Conservation (phyloP, 345 rosid species). For the Eutrema heterophyllum region DNA sequence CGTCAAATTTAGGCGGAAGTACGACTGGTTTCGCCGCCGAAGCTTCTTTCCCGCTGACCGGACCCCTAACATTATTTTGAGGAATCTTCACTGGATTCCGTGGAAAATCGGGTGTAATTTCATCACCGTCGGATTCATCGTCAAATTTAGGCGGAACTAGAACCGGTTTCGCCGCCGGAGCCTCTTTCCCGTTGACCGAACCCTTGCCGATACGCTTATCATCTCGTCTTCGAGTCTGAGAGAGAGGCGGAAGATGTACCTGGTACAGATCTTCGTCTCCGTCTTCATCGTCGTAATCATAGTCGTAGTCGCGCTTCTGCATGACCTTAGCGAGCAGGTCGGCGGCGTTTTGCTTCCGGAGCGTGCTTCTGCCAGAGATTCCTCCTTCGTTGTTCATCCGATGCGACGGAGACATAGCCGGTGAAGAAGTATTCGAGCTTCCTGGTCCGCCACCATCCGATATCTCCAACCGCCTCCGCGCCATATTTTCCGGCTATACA, state of each 20-base stretch:
- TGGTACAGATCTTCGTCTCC: constrained; percentile 59
- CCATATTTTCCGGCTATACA: constrained; percentile 37
- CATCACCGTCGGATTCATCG: not conserved
- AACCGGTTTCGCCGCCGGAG: constrained; percentile 41
- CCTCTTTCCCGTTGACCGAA: constrained; percentile 42
- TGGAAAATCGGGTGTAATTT: not conserved
- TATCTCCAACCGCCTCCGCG: constrained; percentile 62
- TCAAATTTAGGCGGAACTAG: not conserved
- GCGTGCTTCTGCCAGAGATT: constrained; percentile 49
- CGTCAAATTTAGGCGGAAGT: constrained; percentile 4
- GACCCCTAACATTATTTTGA: not conserved
- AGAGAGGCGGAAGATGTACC: constrained; percentile 31
- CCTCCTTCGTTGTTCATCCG: constrained; percentile 40
- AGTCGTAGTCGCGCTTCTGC: constrained; percentile 67
- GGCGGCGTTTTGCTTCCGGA: constrained; percentile 94
- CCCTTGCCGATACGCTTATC: constrained; percentile 26
- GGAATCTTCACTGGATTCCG: not conserved
- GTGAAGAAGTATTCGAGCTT: constrained; percentile 85
- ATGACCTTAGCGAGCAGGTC: constrained; percentile 87
- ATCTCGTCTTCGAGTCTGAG: constrained; percentile 21
- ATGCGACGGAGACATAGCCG: constrained; percentile 79
- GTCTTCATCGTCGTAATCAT: constrained; percentile 47
- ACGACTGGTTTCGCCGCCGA: constrained; percentile 34
- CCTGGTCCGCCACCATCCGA: constrained; percentile 53
- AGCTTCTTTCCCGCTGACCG: constrained; percentile 46